Percentiles rank a stretch among this genome's conserved stretches.
phyloP scores from a whole-genome alignment of 2,329 filamentous ascomycete species.

The Ceratocystis alfenasii region DNA sequence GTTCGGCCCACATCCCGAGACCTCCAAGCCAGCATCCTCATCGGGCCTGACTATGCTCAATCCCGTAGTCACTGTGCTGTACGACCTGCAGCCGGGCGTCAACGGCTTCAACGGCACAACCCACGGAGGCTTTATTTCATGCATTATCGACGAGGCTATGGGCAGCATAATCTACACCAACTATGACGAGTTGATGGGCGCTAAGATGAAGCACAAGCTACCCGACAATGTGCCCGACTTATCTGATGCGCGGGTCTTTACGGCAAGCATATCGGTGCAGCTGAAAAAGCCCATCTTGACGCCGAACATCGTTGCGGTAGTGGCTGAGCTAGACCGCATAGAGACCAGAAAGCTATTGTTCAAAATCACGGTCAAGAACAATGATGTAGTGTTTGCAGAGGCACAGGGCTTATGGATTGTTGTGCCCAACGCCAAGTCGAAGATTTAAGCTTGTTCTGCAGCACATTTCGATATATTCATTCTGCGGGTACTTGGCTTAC shows the following conservation, averaged over 20 bases:
- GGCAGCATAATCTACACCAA: conserved; percentile 25
- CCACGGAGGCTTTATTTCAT: conserved; percentile 26
- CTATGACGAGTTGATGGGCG: conserved; percentile 21
- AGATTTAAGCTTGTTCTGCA: conserved; percentile 11
- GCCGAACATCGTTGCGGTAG: conserved; percentile 23
- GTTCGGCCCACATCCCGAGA: not conserved
- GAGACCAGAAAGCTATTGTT: conserved; percentile 24
- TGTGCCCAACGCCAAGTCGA: not conserved
- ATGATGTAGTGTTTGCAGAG: conserved; percentile 11
- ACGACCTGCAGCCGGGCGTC: conserved; percentile 25
- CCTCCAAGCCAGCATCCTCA: conserved; percentile 11
- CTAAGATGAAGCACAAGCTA: conserved; percentile 17
- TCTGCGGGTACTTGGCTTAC: too few species aligned
- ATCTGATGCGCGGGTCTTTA: conserved; percentile 18
- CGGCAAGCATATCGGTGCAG: conserved; percentile 23
- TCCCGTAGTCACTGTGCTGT: conserved; percentile 23
- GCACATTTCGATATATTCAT: not conserved
- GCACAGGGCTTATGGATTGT: conserved; percentile 18
- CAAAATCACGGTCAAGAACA: conserved; percentile 22
- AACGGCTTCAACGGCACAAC: conserved; percentile 26
- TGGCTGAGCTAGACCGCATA: conserved; percentile 21
- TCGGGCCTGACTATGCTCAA: conserved; percentile 21
- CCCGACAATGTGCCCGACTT: conserved; percentile 19
- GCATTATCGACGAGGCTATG: conserved; percentile 28
- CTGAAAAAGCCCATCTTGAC: conserved; percentile 23